Conservation (phyloP, 1,139 yeast species). For the Debaryomyces subglobosus region DNA sequence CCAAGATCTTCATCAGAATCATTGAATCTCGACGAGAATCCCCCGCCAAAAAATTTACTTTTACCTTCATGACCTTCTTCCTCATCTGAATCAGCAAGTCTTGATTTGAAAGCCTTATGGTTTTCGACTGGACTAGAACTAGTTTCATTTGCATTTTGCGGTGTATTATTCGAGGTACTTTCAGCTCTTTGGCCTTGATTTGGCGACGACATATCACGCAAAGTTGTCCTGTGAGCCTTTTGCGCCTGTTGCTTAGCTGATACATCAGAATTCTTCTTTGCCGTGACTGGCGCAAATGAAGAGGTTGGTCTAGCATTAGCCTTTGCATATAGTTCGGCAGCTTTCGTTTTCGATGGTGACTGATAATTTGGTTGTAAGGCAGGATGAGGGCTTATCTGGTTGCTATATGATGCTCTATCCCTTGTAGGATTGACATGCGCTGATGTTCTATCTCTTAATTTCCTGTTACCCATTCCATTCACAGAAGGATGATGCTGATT, state of each 20-base stretch:
- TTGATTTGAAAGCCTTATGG: slow-evolving; percentile 35
- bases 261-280: background rate
- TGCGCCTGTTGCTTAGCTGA: background rate
- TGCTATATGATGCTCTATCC: slow-evolving; percentile 35
- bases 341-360: slow-evolving; percentile 47
- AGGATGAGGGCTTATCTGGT: slow-evolving; percentile 49
- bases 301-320: slow-evolving; percentile 50
- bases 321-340: slow-evolving; percentile 53
- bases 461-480: slow-evolving; percentile 34
- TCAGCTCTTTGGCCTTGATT: background rate
- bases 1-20: slow-evolving; percentile 25
- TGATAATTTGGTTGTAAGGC: slow-evolving; percentile 42
- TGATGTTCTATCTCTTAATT: slow-evolving; percentile 28
- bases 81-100: slow-evolving; percentile 61
- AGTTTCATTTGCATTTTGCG: background rate
- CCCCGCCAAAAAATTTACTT: slow-evolving; percentile 3
- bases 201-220: slow-evolving; percentile 14
- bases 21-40: slow-evolving; percentile 17
- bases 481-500: background rate
- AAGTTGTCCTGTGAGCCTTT: slow-evolving; percentile 17
- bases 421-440: slow-evolving; percentile 16
- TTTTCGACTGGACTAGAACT: background rate
- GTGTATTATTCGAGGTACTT: background rate
- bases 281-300: slow-evolving; percentile 23
- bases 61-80: slow-evolving; percentile 22